Evolutionary conservation across 108 stramenopile genomes (phyloP), one percentile per base, ranked within the genome.

Genomic region (Skeletonema tropicum): DNA sequence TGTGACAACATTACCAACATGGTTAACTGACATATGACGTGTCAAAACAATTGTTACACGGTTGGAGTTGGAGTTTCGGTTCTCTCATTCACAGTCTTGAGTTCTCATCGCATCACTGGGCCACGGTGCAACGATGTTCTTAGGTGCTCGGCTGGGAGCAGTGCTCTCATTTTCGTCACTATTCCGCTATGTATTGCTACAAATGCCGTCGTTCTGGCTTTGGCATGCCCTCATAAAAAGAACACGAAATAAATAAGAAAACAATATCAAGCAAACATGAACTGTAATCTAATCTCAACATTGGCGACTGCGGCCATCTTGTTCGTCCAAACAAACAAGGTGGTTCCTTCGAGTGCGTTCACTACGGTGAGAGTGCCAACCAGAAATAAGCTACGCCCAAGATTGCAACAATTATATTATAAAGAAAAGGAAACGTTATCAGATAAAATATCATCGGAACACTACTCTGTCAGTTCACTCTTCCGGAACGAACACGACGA

Each of bases 381-480:
- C 21, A 25, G 6, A 55, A 55, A 23, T 23, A 55, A 10, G 25
- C 19, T 10, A 23, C 52, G 21, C 1, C 23, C 21, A 55, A 55
- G 52, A 55, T 55, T 55, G 52, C 19, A 55, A 55, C 23, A 23
- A 25, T 10, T 55, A 55, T 55, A 55, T 55, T 55, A 23, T 55
- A 45, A 55, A 23, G 23, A 25, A 55, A 10, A 55, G 7, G 52
- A 55, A 23, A 7, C 7, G 23, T 0, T 6, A 23, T 8, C 21
- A 1, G 52, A 55, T 55, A 55, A 55, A 23, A 23, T 23, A 55
- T 55, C 52, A 21, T 11, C 21, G 2, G 52, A 21, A 55, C 52
- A 55, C 25, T 55, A 55, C 23, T 55, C 52, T 23, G 52, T 55
- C 52, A 55, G 52, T 6, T 55, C 52, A 21, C 52, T 55, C 5